A percentile compares a stretch with the other conserved stretches of the same genome.
Evolutionary conservation across 2,329 filamentous ascomycete genomes (phyloP).

Genomic region (Blumeria hordei): DNA sequence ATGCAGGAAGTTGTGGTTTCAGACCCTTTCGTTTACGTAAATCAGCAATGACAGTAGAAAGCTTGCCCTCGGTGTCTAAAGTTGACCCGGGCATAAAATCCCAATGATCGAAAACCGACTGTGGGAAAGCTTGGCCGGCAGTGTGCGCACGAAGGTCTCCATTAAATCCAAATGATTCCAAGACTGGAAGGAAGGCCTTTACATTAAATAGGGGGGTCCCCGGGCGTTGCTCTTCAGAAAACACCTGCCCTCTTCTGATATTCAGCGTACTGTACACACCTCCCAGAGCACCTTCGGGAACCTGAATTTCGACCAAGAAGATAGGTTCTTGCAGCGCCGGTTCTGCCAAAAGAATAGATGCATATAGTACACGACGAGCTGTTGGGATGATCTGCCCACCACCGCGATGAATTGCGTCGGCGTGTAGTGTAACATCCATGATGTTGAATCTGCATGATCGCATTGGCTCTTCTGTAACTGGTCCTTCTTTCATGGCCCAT

Average conservation of each 20-base stretch:
- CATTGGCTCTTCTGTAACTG: slow-evolving; percentile 95
- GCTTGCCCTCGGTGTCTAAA: slow-evolving; percentile 60
- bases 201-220: slow-evolving; percentile 99
- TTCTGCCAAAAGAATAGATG: slow-evolving; percentile 70
- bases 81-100: slow-evolving; percentile 79
- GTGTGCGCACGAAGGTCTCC: slow-evolving; percentile 84
- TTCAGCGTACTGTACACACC: slow-evolving; percentile 99
- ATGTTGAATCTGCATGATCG: slow-evolving; percentile 95
- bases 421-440: slow-evolving; percentile 97
- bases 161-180: slow-evolving; percentile 98
- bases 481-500: slow-evolving; percentile 96
- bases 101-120: slow-evolving; percentile 98
- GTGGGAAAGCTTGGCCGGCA: slow-evolving; percentile 94
- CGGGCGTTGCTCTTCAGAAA: slow-evolving; percentile 91
- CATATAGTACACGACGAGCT: slow-evolving; percentile 91
- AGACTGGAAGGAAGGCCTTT: slow-evolving; percentile 90
- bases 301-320: slow-evolving; percentile 98
- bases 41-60: slow-evolving; percentile 57
- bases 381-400: slow-evolving; percentile 98
- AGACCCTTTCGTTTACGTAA: slow-evolving; percentile 99
- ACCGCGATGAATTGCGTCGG: slow-evolving; percentile 98
- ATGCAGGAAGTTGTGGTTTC: slow-evolving; percentile 81
- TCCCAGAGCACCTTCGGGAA: slow-evolving; percentile 96
- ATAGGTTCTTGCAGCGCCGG: slow-evolving; percentile 88
- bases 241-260: slow-evolving; percentile 95